Evolutionary conservation across 805 yeast species (phyloP), one percentile per base, ranked within the genome.

Genomic region (Myxozyma neglecta): DNA sequence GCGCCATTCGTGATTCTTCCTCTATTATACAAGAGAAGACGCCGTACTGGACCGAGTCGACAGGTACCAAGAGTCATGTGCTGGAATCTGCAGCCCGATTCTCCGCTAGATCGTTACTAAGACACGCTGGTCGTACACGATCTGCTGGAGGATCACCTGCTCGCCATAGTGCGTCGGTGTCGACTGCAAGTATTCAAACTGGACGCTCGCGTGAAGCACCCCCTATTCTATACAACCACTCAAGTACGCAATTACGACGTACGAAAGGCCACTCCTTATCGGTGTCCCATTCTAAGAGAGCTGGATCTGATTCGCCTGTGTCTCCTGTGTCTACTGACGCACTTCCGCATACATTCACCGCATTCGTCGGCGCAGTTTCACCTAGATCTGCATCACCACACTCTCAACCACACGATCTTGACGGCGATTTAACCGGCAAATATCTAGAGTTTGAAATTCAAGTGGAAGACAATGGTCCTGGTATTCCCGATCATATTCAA

Each of bases 401-500:
- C 16, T 52, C 56, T 9, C 56, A 37, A 6, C 24, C 32, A 16
- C n/a, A 18, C 5, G 40, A 16, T 29, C 42, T 52, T 10, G 48
- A 50, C 6, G 62, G 51, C 24, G 66, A 55, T 66, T 60, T 67
- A 40, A 74, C 48, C 78, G 80, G 4, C 77, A 77, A 64, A 70
- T 76, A 13, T 84, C 89, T 86, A n/a, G 87, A 80, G 1, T 71
- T 86, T 37, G 86, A 86, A 65, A 83, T 92, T 53, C 84, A 85
- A 60, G 97, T 93, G 11, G 81, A 80, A 42, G 99, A 93, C 72
- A 90, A 96, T 0, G 98, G 99, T 3, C 92, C 97, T 0, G 99
- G 99, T 62, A 92, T 93, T 56, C 96, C 90, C 45, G 85, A 87
- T 13, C 84, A 86, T 1, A 74, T 91, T 57, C 97, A 89, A 70